Conservation (phyloP, 2,329 filamentous ascomycete species). For the Ascochyta clinopodiicola region DNA sequence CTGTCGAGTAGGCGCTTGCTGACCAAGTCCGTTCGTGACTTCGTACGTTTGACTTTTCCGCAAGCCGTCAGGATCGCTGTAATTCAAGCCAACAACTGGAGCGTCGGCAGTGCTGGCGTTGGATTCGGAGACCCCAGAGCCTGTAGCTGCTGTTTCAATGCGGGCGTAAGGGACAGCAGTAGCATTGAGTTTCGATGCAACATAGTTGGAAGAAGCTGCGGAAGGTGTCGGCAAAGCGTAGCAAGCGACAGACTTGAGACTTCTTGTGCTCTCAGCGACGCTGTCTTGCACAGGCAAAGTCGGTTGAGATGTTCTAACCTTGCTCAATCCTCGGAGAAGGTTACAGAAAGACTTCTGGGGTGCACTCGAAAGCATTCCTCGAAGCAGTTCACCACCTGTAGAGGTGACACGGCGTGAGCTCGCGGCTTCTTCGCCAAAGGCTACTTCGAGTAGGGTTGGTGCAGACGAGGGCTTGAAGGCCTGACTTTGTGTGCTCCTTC, state of each 20-base stretch:
- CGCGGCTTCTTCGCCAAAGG: constrained; percentile 32
- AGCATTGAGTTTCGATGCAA: constrained; percentile 25
- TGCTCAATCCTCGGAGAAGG: constrained; percentile 30
- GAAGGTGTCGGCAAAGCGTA: constrained; percentile 15
- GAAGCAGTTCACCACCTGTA: neutral
- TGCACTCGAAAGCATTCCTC: neutral
- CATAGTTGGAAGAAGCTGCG: neutral
- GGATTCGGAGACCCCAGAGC: constrained; percentile 12
- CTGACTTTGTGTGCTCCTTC: neutral
- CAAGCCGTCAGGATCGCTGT: constrained; percentile 38
- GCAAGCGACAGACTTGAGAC: constrained; percentile 15
- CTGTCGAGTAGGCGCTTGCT: constrained; percentile 41
- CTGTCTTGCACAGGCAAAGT: constrained; percentile 33
- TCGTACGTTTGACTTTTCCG: constrained; percentile 22
- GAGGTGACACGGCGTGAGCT: constrained; percentile 6
- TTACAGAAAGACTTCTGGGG: constrained; percentile 18
- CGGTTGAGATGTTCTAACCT: constrained; percentile 32
- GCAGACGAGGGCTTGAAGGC: neutral
- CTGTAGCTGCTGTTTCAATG: neutral
- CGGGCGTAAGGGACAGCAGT: constrained; percentile 24
- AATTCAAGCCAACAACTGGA: constrained; percentile 22
- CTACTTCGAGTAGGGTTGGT: constrained; percentile 22
- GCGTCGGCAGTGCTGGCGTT: constrained; percentile 18
- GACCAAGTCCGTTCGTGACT: constrained; percentile 33
- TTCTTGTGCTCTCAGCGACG: constrained; percentile 31